A percentile compares a stretch with the other conserved stretches of the same genome.
Conservation (phyloP, 1,284 basidiomycete genomes). For the Sporisorium graminicola region DNA sequence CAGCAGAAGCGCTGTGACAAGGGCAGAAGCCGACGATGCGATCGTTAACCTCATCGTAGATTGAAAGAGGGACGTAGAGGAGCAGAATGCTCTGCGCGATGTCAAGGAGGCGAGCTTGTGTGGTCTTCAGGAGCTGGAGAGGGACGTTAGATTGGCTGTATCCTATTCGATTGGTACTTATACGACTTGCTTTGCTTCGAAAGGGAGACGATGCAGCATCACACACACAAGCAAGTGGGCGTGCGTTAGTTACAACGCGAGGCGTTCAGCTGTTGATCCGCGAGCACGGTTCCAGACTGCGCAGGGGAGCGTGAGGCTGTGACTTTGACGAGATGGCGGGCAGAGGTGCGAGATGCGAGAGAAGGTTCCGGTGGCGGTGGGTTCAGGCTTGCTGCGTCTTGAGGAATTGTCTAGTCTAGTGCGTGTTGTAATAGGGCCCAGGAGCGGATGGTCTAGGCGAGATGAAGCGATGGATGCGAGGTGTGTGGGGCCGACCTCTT, state of each 20-base stretch:
- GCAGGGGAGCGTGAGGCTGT: not conserved
- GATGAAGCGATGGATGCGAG: conserved; percentile 19
- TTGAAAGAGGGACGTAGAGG: not conserved
- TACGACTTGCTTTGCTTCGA: not conserved
- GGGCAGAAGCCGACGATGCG: conserved; percentile 29
- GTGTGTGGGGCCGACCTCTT: not conserved
- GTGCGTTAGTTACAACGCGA: not conserved
- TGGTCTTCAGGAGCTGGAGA: not conserved
- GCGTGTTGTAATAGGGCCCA: not conserved
- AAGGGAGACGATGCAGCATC: not conserved
- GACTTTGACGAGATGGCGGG: not conserved
- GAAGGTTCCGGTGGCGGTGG: not conserved
- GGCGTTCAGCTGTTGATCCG: not conserved
- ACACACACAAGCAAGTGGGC: not conserved
- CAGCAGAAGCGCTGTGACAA: conserved; percentile 29
- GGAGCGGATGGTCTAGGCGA: conserved; percentile 7
- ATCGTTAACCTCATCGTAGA: conserved; percentile 21
- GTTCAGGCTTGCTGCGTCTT: not conserved
- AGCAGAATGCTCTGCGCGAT: not conserved
- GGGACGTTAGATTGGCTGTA: not conserved
- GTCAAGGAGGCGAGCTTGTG: not conserved
- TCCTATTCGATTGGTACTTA: not conserved
- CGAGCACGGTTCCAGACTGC: not conserved
- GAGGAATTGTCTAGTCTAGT: conserved; percentile 1
- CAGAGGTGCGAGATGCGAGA: not conserved